Conservation (phyloP, 2,329 filamentous ascomycete genomes). For the Xylaria hypoxylon region DNA sequence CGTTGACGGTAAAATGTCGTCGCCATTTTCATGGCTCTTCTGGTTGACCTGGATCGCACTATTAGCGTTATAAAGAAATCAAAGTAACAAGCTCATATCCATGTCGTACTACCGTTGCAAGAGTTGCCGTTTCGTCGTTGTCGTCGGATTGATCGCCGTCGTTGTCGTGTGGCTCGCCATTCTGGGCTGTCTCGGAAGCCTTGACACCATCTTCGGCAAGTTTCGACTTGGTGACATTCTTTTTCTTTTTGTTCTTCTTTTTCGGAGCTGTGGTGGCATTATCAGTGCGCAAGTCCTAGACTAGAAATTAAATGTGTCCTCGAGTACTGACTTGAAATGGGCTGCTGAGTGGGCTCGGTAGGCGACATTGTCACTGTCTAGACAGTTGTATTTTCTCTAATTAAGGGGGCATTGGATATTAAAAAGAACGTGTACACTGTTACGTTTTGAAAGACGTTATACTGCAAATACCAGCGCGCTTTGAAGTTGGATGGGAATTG, state of each 20-base stretch:
- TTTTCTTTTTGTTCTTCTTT: slow-evolving; percentile 72
- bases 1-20: slow-evolving; percentile 53
- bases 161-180: slow-evolving; percentile 46
- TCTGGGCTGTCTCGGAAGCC: slow-evolving; percentile 42
- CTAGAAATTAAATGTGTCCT: slow-evolving; percentile 31
- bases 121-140: slow-evolving; percentile 48
- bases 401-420: slow-evolving; percentile 31
- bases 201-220: slow-evolving; percentile 50
- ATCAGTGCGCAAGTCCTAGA: slow-evolving; percentile 40
- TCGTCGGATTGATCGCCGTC: slow-evolving; percentile 59
- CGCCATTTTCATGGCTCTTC: slow-evolving; percentile 52
- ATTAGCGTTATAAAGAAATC: slow-evolving; percentile 37
- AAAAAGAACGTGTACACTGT: slow-evolving; percentile 6
- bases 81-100: slow-evolving; percentile 19
- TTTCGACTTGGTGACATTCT: slow-evolving; percentile 63
- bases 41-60: slow-evolving; percentile 38
- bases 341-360: slow-evolving; percentile 48
- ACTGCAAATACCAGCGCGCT: slow-evolving; percentile 44
- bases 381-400: slow-evolving; percentile 10
- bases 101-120: slow-evolving; percentile 51
- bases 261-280: slow-evolving; percentile 55
- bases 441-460: slow-evolving; percentile 24
- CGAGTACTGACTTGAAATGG: slow-evolving; percentile 46
- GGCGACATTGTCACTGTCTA: slow-evolving; percentile 49
- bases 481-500: slow-evolving; percentile 35